These are phyloP conservation scores for Kuraishia hungarica DNA, from an alignment of 805 yeast genomes.

Conservation along the genomic window DNA sequence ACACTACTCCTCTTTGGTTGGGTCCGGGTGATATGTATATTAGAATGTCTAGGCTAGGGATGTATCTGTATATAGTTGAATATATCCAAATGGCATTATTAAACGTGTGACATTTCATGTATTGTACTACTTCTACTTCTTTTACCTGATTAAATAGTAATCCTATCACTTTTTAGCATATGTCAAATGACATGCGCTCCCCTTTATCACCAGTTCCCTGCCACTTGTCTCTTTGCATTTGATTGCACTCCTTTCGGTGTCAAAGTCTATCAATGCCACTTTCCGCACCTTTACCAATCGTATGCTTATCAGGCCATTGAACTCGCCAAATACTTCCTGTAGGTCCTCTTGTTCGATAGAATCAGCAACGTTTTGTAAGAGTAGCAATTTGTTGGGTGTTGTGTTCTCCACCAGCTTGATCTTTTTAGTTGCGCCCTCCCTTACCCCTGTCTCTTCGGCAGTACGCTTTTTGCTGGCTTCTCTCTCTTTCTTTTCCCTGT, in stretches of 20 bases:
- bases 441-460: not conserved
- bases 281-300: slow-evolving; percentile 59
- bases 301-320: slow-evolving; percentile 55
- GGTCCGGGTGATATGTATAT: not conserved
- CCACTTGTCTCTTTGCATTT: slow-evolving; percentile 16
- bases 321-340: slow-evolving; percentile 34
- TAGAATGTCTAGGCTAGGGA: not conserved
- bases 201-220: slow-evolving; percentile 9
- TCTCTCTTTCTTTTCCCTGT: not conserved
- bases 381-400: slow-evolving; percentile 61
- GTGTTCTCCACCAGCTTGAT: slow-evolving; percentile 9
- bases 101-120: no score
- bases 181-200: slow-evolving; percentile 15
- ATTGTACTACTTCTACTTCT: no score
- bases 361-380: slow-evolving; percentile 57
- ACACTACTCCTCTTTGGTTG: not conserved
- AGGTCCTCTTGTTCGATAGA: slow-evolving; percentile 32
- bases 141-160: no score
- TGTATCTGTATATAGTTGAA: not conserved
- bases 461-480: not conserved
- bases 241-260: slow-evolving; percentile 39
- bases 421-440: slow-evolving; percentile 5
- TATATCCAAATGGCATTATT: not conserved
- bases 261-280: slow-evolving; percentile 79
- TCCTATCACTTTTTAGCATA: slow-evolving; percentile 20